Evolutionary conservation across 2,329 filamentous ascomycete genomes (phyloP).

Genomic region (Cryphonectria carpinicola): DNA sequence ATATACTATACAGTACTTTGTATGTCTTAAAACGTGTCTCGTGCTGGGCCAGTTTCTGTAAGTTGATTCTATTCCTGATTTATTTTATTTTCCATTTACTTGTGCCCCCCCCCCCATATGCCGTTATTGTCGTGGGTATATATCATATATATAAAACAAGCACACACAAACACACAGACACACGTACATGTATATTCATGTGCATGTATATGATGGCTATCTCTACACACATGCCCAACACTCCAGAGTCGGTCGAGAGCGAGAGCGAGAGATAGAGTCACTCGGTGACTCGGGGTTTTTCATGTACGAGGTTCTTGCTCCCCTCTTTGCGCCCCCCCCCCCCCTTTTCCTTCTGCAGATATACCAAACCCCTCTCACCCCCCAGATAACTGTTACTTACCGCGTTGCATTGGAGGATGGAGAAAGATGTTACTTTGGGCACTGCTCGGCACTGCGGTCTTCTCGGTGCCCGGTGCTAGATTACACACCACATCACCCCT

Average conservation of each 20-base stretch:
- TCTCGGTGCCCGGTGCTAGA: conserved; percentile 4
- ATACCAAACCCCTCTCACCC: too few species aligned
- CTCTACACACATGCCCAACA: not conserved
- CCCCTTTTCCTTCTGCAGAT: not conserved
- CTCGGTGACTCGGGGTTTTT: not conserved
- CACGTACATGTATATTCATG: not conserved
- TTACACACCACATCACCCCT: not conserved
- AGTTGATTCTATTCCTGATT: not conserved
- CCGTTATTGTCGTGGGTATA: not conserved
- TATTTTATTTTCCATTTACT: not conserved
- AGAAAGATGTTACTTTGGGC: not conserved
- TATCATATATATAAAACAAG: too few species aligned
- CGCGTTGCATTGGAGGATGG: not conserved
- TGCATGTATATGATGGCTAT: not conserved
- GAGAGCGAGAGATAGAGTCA: not conserved
- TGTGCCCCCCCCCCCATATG: not conserved
- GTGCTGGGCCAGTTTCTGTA: not conserved
- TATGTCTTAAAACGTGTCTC: too few species aligned
- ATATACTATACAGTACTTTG: too few species aligned
- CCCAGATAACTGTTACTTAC: not conserved
- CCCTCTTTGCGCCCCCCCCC: not conserved
- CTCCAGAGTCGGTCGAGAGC: too few species aligned
- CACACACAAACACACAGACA: not conserved
- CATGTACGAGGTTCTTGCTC: not conserved
- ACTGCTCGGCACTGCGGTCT: not conserved